Base-by-base conservation (phyloP, 2,329 filamentous ascomycete species). In the Colletotrichum liriopes region DNA sequence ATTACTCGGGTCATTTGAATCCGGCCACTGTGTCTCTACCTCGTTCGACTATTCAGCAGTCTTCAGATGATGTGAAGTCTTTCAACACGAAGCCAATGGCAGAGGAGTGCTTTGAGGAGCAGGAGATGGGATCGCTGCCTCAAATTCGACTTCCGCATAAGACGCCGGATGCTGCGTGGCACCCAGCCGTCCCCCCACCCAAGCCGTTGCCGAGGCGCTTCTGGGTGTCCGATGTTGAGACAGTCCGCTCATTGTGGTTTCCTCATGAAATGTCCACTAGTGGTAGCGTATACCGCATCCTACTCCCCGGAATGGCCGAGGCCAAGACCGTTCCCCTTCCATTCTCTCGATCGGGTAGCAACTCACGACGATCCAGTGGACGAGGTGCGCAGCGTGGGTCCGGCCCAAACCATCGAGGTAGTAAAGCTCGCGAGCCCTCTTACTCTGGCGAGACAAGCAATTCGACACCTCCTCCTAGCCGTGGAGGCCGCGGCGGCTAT, bases 31-130 rank as follows among this genome's bases (percentile, higher is more conserved):
- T 96, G 2, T 94, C 93, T 16, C 84, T 96, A 9, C 93, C 83
- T 60, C 81, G 67, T 51, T 65, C 70, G 2, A 37, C n/a, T 18
- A 7, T 41, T 12, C 61, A 71, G 5, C 55, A 58, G 14, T 35
- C 54, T 0, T 45, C 62, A 35, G 71, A 71, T 18, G 67, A 73
- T 18, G 51, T 51, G 20, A 71, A 62, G 62, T 85, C 86, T 39
- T 79, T 87, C 26, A 86, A 86, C 20, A 91, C 90, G 5, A 93
- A 92, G 77, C 90, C 90, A 59, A 92, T 94, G 82, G 92, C 93
- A 7, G 93, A 94, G 74, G 92, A 93, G 73, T 94, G 93, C 75
- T 95, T 95, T 75, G 93, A 94, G 78, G 92, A 94, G 77, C 92
- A 93, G 77, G 93, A 95, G 79, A 93, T 93, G 85, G 93, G 93